These are phyloP conservation scores for Erodium moschatum DNA, from an alignment of 441 rosid genomes.

Conservation along the genomic window DNA sequence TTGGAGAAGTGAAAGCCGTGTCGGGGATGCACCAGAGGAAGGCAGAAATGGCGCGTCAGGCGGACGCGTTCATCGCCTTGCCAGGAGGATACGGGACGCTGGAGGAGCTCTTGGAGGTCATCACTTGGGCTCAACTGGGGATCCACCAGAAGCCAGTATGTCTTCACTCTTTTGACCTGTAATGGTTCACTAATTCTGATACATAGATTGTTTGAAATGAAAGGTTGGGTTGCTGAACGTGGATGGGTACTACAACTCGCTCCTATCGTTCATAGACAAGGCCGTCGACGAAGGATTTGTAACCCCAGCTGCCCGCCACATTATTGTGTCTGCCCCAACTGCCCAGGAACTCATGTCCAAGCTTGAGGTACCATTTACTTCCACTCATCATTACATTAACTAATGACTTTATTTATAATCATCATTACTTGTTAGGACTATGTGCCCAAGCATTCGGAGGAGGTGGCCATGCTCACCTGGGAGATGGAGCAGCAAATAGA, in stretches of 20 bases:
- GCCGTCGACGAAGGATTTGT: constrained; percentile 92
- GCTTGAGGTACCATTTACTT: constrained; percentile 36
- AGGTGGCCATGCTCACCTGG: constrained; percentile 34
- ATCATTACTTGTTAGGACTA: constrained; percentile 25
- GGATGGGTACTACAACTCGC: constrained; percentile 81
- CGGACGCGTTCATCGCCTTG: constrained; percentile 62
- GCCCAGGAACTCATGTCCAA: constrained; percentile 46
- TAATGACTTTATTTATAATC: too few relatives aligned
- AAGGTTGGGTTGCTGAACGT: constrained; percentile 88
- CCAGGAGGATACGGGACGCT: constrained; percentile 80
- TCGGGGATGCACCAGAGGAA: constrained; percentile 67
- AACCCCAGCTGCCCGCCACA: constrained; percentile 66
- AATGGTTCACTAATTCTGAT: too few relatives aligned
- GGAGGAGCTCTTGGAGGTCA: constrained; percentile 82
- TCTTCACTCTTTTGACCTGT: too few relatives aligned
- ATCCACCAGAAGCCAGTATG: constrained; percentile 86
- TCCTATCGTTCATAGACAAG: constrained; percentile 69
- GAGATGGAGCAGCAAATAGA: constrained; percentile 45
- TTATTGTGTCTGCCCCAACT: constrained; percentile 70
- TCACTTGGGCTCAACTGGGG: constrained; percentile 95
- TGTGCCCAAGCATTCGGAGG: constrained; percentile 31
- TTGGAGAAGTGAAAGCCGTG: constrained; percentile 54
- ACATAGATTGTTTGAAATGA: background rate
- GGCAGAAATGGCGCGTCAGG: constrained; percentile 71
- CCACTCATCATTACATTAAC: too few relatives aligned